Evolutionary conservation across 2,329 filamentous ascomycete species (phyloP).

Genomic region (Xylariaceae sp.): DNA sequence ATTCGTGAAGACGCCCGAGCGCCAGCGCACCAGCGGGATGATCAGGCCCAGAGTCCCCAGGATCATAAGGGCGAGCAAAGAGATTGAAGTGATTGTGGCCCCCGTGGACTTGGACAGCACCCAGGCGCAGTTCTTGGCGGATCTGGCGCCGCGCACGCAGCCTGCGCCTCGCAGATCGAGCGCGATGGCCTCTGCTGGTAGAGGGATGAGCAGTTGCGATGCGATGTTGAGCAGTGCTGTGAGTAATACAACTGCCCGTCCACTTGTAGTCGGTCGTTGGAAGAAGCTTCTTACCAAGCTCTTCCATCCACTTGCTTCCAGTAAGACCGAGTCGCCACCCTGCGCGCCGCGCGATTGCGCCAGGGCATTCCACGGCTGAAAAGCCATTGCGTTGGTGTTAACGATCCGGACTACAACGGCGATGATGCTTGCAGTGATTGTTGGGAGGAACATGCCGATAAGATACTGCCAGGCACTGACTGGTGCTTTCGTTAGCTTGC

Average conservation of each 20-base stretch:
- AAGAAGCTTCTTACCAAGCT: conserved; percentile 20
- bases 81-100: conserved; percentile 24
- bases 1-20: conserved; percentile 29
- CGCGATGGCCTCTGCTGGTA: conserved; percentile 27
- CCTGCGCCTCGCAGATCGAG: conserved; percentile 26
- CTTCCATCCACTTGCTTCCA: conserved; percentile 21
- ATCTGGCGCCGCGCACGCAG: conserved; percentile 18
- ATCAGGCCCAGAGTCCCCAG: conserved; percentile 20
- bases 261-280: conserved; percentile 20
- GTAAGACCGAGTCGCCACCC: conserved; percentile 29
- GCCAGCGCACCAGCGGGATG: conserved; percentile 26
- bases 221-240: conserved; percentile 24
- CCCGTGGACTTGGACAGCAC: conserved; percentile 25
- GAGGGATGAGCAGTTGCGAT: conserved; percentile 27
- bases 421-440: conserved; percentile 18
- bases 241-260: conserved; percentile 25
- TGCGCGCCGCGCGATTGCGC: conserved; percentile 26
- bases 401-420: conserved; percentile 21
- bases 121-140: conserved; percentile 27
- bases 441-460: conserved; percentile 21
- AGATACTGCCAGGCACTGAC: conserved; percentile 20
- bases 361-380: conserved; percentile 36
- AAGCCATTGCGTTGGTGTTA: conserved; percentile 22
- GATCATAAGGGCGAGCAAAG: conserved; percentile 27
- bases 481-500: too few relatives aligned